A percentile compares a stretch with the other conserved stretches of the same genome.
Evolutionary conservation across 192 early-diverging fungal species (phyloP).

Genomic region (Linnemannia exigua): DNA sequence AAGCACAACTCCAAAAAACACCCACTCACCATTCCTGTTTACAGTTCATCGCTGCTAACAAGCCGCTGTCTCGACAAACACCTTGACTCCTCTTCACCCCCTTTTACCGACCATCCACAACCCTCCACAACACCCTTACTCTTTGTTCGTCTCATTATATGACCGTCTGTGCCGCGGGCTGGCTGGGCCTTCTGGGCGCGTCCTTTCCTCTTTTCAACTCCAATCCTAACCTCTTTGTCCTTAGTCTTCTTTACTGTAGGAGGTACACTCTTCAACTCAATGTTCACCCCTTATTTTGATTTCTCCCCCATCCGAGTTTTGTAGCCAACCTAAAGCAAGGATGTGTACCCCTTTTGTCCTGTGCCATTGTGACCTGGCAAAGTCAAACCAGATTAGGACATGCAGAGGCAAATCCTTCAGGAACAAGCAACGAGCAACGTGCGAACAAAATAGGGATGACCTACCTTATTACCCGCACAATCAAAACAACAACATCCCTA

Average conservation of each 20-base stretch:
- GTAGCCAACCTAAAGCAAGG: background rate
- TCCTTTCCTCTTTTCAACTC: background rate
- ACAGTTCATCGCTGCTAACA: background rate
- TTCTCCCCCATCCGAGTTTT: background rate
- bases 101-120: conserved; percentile 3
- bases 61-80: background rate
- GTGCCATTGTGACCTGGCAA: conserved; percentile 4
- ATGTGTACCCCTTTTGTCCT: background rate
- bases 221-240: background rate
- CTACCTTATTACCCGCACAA: background rate
- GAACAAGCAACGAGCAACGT: background rate
- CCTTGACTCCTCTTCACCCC: background rate
- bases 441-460: background rate
- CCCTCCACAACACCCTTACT: background rate
- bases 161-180: background rate
- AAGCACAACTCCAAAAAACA: background rate
- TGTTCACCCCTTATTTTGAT: background rate
- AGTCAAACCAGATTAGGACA: background rate
- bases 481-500: background rate
- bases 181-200: background rate
- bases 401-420: too few species aligned
- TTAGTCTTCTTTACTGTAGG: background rate
- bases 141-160: background rate
- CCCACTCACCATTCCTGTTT: background rate
- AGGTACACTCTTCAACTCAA: too few species aligned